phyloP scores from a whole-genome alignment of 805 yeast species.

The Scheffersomyces amazonensis region DNA sequence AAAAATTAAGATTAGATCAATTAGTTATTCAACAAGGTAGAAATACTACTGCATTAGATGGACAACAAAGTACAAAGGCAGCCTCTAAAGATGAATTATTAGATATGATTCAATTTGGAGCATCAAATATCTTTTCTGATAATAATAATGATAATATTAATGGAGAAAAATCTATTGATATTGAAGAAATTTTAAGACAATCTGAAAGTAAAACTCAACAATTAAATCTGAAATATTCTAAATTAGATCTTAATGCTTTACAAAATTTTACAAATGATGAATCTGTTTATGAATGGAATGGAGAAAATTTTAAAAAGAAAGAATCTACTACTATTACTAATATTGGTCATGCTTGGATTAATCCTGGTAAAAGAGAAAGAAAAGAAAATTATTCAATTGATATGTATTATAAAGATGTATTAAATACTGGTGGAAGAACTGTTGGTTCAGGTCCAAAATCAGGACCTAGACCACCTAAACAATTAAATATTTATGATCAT shows the following conservation, averaged over 20 bases:
- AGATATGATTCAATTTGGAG: constrained; percentile 83
- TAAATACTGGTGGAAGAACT: constrained; percentile 68
- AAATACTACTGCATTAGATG: constrained; percentile 26
- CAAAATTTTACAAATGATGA: constrained; percentile 70
- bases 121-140: constrained; percentile 55
- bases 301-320: constrained; percentile 74
- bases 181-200: constrained; percentile 56
- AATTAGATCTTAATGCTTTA: constrained; percentile 71
- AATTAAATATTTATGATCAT: constrained; percentile 79
- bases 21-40: constrained; percentile 80
- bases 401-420: constrained; percentile 77
- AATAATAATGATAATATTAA: constrained; percentile 24
- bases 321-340: constrained; percentile 47
- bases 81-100: constrained; percentile 68
- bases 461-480: constrained; percentile 83
- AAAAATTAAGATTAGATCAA: constrained; percentile 74
- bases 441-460: constrained; percentile 37
- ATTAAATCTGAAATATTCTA: constrained; percentile 59
- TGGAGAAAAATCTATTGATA: constrained; percentile 48
- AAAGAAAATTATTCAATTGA: constrained; percentile 86
- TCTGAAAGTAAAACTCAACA: constrained; percentile 66
- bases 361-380: constrained; percentile 82
- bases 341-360: constrained; percentile 66
- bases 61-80: constrained; percentile 33
- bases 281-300: constrained; percentile 84